These are phyloP conservation scores for Syncephalastrum monosporum DNA, from an alignment of 371 early-diverging fungal species.

Conservation along the genomic window DNA sequence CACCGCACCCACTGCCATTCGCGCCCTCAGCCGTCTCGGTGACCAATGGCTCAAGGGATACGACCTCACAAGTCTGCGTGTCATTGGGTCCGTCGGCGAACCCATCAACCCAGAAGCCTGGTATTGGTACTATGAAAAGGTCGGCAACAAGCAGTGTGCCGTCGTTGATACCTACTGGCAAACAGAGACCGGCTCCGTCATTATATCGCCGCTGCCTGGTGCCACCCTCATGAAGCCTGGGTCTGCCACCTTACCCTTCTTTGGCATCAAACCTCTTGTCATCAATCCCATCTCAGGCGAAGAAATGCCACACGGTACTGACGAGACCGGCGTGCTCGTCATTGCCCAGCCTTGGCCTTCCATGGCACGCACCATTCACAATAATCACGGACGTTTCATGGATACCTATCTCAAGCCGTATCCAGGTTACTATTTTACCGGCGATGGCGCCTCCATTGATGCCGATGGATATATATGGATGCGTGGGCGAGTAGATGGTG, in stretches of 20 bases:
- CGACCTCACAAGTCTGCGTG: constrained; percentile 78
- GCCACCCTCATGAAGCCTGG: constrained; percentile 91
- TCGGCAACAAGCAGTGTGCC: constrained; percentile 83
- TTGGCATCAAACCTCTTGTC: constrained; percentile 90
- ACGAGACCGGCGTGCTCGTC: constrained; percentile 88
- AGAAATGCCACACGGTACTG: constrained; percentile 60
- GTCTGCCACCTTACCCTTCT: constrained; percentile 95
- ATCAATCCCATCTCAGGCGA: constrained; percentile 83
- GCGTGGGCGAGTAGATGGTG: constrained; percentile 87
- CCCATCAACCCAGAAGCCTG: constrained; percentile 99
- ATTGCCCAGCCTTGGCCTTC: constrained; percentile 92
- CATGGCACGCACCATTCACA: constrained; percentile 90
- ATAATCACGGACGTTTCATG: constrained; percentile 85
- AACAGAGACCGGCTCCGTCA: constrained; percentile 96
- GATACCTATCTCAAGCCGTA: constrained; percentile 89
- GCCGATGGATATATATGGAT: constrained; percentile 93
- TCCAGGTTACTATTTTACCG: constrained; percentile 85
- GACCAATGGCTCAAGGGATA: constrained; percentile 76
- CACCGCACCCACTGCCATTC: constrained; percentile 98
- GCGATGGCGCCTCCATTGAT: constrained; percentile 88
- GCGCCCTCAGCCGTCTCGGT: constrained; percentile 87
- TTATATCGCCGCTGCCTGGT: constrained; percentile 90
- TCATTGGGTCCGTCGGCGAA: constrained; percentile 97
- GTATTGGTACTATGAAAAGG: constrained; percentile 92
- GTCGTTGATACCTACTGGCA: constrained; percentile 98